Percentiles rank a stretch among this genome's conserved stretches.
phyloP scores from a whole-genome alignment of 176 grass and related monocot genomes.

The Cymbopogon citratus region DNA sequence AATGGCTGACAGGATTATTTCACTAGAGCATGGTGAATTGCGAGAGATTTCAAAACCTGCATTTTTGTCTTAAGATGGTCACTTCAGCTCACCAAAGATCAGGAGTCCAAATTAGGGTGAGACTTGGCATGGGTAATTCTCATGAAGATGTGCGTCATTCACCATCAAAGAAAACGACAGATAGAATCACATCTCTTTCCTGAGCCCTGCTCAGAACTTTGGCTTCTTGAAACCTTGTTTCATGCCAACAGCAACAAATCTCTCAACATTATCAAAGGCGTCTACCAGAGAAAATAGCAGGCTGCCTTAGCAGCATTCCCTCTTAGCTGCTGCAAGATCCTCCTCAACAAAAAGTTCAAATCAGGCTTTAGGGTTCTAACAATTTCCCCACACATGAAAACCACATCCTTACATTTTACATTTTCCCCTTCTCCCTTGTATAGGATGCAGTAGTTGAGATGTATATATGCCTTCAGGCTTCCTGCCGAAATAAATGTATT shows the following conservation, averaged over 20 bases:
- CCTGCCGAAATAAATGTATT: neutral
- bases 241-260: neutral
- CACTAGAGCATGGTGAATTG: conserved; percentile 47
- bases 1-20: conserved; percentile 70
- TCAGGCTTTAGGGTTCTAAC: neutral
- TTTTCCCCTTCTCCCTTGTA: neutral
- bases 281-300: neutral
- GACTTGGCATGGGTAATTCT: neutral
- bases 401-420: too few species aligned
- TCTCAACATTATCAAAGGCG: neutral
- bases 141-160: neutral
- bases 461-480: neutral
- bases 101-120: conserved; percentile 4
- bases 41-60: conserved; percentile 39
- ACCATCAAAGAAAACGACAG: too few species aligned
- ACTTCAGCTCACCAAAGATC: neutral
- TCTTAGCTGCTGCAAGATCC: neutral
- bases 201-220: neutral
- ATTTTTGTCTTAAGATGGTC: conserved; percentile 40
- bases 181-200: neutral
- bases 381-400: too few species aligned
- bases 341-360: neutral
- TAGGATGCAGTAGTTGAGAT: neutral
- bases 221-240: neutral
- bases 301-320: neutral